These are phyloP conservation scores for Pythium apleroticum DNA, from an alignment of 352 stramenopile genomes.

Conservation along the genomic window DNA sequence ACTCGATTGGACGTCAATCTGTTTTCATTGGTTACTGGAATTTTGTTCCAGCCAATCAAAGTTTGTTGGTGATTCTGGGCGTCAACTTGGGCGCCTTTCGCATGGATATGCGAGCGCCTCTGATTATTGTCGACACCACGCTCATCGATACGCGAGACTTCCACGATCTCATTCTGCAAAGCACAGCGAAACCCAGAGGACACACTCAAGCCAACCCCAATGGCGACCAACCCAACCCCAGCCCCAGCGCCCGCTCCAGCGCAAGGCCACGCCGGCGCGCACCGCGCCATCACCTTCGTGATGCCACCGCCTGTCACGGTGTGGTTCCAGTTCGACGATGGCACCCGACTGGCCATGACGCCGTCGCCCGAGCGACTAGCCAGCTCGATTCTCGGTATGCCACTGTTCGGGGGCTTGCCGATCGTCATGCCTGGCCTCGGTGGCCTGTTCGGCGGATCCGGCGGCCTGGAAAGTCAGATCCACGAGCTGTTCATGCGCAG, in stretches of 20 bases:
- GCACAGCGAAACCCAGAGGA: conserved; percentile 21
- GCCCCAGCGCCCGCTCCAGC: conserved; percentile 26
- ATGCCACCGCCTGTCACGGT: conserved; percentile 56
- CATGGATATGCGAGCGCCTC: background rate
- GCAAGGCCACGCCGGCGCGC: conserved; percentile 6
- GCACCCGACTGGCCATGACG: conserved; percentile 46
- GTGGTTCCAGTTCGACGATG: conserved; percentile 60
- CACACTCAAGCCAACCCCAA: conserved; percentile 2
- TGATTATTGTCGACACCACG: conserved; percentile 21
- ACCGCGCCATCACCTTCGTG: conserved; percentile 41
- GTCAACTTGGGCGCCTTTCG: background rate
- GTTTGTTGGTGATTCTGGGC: conserved; percentile 2
- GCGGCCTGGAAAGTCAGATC: conserved; percentile 36
- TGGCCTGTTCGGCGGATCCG: conserved; percentile 9
- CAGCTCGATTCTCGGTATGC: conserved; percentile 33
- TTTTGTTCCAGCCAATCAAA: conserved; percentile 16
- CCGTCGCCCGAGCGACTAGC: conserved; percentile 41
- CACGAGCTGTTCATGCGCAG: conserved; percentile 69
- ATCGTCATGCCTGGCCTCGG: conserved; percentile 21
- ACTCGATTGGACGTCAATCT: background rate
- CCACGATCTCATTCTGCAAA: conserved; percentile 32
- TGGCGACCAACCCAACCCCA: conserved; percentile 17
- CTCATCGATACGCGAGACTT: background rate
- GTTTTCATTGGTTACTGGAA: background rate
- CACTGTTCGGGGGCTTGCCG: conserved; percentile 32